phyloP scores from a whole-genome alignment of 306 rosid genomes.

The Hippophae tibetana region DNA sequence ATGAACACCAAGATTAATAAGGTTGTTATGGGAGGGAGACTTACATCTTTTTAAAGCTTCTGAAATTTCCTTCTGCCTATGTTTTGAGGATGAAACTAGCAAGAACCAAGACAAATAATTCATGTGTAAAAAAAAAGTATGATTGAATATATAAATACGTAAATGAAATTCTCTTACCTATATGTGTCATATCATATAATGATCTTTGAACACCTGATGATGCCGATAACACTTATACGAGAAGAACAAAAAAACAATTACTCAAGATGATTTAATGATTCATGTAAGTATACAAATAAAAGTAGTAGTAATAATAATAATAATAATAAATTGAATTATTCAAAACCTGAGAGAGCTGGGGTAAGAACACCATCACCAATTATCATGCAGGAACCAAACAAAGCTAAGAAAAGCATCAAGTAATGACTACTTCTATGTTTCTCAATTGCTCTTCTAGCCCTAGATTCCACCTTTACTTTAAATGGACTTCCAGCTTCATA shows the following conservation, averaged over 20 bases:
- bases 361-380: slow-evolving; percentile 70
- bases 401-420: slow-evolving; percentile 54
- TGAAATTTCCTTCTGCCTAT: slow-evolving; percentile 20
- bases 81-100: slow-evolving; percentile 39
- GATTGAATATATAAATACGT: background rate
- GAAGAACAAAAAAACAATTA: slow-evolving; percentile 10
- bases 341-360: slow-evolving; percentile 64
- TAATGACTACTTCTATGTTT: slow-evolving; percentile 51
- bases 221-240: slow-evolving; percentile 49
- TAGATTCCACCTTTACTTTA: slow-evolving; percentile 42
- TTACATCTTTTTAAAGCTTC: slow-evolving; percentile 43
- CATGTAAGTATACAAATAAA: too few species aligned
- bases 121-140: background rate
- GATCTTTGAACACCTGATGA: slow-evolving; percentile 63
- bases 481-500: slow-evolving; percentile 27
- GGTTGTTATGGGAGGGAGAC: slow-evolving; percentile 11
- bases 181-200: slow-evolving; percentile 26
- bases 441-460: slow-evolving; percentile 57
- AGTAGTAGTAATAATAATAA: too few species aligned
- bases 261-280: background rate
- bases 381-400: slow-evolving; percentile 71
- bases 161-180: slow-evolving; percentile 34
- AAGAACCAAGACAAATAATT: slow-evolving; percentile 20
- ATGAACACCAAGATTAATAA: background rate
- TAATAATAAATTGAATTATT: too few species aligned